Conservation (phyloP, 2,329 filamentous ascomycete species). For the Fusarium mexicanum region DNA sequence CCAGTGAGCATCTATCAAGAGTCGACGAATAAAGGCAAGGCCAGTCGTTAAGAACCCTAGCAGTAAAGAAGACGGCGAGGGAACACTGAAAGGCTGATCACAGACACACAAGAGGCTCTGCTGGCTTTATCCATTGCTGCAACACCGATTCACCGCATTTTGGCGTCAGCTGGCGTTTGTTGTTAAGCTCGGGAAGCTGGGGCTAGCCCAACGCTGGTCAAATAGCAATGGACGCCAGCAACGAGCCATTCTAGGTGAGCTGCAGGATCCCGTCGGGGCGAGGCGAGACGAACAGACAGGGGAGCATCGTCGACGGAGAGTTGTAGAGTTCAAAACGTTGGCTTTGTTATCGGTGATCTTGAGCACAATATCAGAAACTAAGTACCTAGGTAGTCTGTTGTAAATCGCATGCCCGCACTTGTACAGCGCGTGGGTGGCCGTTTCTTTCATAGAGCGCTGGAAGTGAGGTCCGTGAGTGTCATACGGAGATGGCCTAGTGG, state of each 20-base stretch:
- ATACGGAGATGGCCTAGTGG: constrained; percentile 20
- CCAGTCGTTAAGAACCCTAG: constrained; percentile 25
- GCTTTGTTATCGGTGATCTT: background rate
- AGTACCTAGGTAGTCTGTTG: background rate
- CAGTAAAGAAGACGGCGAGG: constrained; percentile 15
- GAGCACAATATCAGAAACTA: background rate
- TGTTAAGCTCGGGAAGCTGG: constrained; percentile 35
- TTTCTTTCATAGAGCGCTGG: background rate
- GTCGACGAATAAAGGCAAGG: constrained; percentile 35
- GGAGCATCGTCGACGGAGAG: constrained; percentile 12
- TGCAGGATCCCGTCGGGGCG: constrained; percentile 37
- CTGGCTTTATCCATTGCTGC: constrained; percentile 25
- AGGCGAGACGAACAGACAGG: constrained; percentile 33
- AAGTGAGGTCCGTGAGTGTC: constrained; percentile 13
- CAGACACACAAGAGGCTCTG: constrained; percentile 28
- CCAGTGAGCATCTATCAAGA: constrained; percentile 34
- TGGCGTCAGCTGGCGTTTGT: constrained; percentile 38
- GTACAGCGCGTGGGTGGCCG: background rate
- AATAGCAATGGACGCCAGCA: constrained; percentile 23
- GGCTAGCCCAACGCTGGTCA: constrained; percentile 31
- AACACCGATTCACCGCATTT: constrained; percentile 45
- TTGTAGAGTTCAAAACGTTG: background rate
- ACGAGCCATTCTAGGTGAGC: constrained; percentile 39
- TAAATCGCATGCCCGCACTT: background rate
- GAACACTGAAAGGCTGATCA: constrained; percentile 16